A percentile compares a stretch with the other conserved stretches of the same genome.
phyloP scores from a whole-genome alignment of 805 yeast species.

The Wickerhamiella galacta region DNA sequence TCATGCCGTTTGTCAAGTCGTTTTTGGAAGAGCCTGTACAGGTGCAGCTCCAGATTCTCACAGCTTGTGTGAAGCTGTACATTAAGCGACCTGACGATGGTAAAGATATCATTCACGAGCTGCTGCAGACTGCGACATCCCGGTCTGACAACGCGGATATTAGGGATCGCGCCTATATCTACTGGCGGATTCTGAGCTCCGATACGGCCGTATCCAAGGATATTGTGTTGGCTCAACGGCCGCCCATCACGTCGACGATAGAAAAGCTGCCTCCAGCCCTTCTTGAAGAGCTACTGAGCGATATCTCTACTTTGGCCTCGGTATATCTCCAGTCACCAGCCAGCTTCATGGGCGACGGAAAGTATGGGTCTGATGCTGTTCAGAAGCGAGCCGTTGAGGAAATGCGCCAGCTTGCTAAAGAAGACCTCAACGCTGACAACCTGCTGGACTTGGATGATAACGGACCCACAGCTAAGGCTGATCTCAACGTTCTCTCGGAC shows the following conservation, averaged over 20 bases:
- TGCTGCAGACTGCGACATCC: slow-evolving; percentile 58
- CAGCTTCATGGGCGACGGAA: slow-evolving; percentile 35
- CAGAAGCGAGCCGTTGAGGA: slow-evolving; percentile 49
- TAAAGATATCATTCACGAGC: slow-evolving; percentile 59
- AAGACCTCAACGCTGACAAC: slow-evolving; percentile 37
- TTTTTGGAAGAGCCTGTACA: slow-evolving; percentile 56
- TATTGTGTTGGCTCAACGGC: slow-evolving; percentile 45
- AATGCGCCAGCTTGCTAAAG: slow-evolving; percentile 56
- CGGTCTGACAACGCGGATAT: slow-evolving; percentile 71
- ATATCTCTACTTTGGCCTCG: slow-evolving; percentile 71
- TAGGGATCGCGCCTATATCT: slow-evolving; percentile 71
- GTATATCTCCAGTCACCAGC: slow-evolving; percentile 75
- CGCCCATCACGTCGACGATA: slow-evolving; percentile 56
- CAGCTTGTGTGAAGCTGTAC: slow-evolving; percentile 66
- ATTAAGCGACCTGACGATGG: slow-evolving; percentile 39
- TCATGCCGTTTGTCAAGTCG: slow-evolving; percentile 26
- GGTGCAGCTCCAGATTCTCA: slow-evolving; percentile 60
- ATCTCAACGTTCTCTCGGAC: slow-evolving; percentile 14
- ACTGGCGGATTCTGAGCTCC: slow-evolving; percentile 71
- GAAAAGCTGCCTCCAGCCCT: slow-evolving; percentile 53
- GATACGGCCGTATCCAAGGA: slow-evolving; percentile 60
- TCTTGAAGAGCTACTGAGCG: slow-evolving; percentile 51
- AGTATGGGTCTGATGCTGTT: slow-evolving; percentile 26
- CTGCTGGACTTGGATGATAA: slow-evolving; percentile 74
- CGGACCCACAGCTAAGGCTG: slow-evolving; percentile 8